These are phyloP conservation scores for Boletellus ananiceps DNA, from an alignment of 768 basidiomycete species.

Conservation along the genomic window DNA sequence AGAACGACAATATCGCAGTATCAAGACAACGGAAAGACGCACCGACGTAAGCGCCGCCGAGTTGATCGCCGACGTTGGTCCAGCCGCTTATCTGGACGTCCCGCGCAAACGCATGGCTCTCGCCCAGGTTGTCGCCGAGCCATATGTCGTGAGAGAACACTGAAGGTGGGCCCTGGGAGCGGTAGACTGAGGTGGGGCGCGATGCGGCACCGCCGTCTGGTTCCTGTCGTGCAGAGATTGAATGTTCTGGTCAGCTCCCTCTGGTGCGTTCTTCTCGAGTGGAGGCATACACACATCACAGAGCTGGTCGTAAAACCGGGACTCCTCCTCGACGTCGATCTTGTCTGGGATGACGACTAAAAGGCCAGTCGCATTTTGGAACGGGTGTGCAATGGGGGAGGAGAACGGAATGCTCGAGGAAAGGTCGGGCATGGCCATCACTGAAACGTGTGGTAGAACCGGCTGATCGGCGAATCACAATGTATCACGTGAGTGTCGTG, in stretches of 20 bases:
- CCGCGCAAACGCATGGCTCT: constrained; percentile 53
- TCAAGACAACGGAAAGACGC: constrained; percentile 12
- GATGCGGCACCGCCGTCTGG: constrained; percentile 18
- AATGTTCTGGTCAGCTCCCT: not conserved
- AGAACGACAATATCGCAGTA: no score
- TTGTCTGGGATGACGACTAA: constrained; percentile 51
- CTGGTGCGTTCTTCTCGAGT: no score
- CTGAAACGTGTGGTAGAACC: not conserved
- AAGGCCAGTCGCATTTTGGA: constrained; percentile 41
- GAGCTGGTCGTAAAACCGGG: constrained; percentile 61
- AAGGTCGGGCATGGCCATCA: constrained; percentile 2
- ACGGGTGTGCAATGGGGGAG: constrained; percentile 35
- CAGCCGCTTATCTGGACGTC: constrained; percentile 65
- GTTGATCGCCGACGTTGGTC: constrained; percentile 66
- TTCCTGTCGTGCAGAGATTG: constrained; percentile 9
- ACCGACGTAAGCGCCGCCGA: constrained; percentile 66
- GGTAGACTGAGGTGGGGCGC: constrained; percentile 14
- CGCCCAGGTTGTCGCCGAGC: constrained; percentile 57
- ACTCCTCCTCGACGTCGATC: constrained; percentile 68
- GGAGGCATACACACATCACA: constrained; percentile 35
- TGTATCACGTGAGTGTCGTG: constrained; percentile 1
- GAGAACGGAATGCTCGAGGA: not conserved
- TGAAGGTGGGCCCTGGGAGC: constrained; percentile 42
- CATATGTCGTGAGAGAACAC: constrained; percentile 68
- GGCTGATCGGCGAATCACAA: not conserved